These are phyloP conservation scores for Heliocybe sulcata DNA, from an alignment of 1,284 basidiomycete species.

Conservation along the genomic window DNA sequence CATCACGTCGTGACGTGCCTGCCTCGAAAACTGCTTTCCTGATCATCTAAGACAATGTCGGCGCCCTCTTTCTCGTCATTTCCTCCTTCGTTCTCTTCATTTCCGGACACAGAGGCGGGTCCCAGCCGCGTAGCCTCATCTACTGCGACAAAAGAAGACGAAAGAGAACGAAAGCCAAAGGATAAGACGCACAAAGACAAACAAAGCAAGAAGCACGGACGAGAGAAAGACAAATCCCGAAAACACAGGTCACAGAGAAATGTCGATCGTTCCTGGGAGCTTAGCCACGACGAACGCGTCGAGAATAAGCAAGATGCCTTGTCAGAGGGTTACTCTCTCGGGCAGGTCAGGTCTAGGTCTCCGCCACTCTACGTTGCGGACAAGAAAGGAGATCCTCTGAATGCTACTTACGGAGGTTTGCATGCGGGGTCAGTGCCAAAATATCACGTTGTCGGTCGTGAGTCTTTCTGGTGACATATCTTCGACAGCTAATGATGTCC, in stretches of 20 bases:
- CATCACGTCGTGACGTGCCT: background rate
- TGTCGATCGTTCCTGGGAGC: background rate
- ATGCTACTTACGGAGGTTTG: conserved; percentile 63
- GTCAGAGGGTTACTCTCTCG: background rate
- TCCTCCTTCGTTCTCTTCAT: conserved; percentile 13
- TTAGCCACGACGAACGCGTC: background rate
- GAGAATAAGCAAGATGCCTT: conserved; percentile 10
- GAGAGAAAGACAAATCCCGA: background rate
- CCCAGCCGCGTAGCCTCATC: conserved; percentile 3
- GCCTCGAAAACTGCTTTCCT: background rate
- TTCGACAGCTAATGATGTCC: conserved; percentile 42
- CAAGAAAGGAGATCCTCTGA: conserved; percentile 60
- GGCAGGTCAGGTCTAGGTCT: conserved; percentile 9
- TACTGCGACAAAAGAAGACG: background rate
- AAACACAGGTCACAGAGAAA: background rate
- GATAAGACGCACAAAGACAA: conserved; percentile 3
- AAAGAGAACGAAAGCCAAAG: conserved; percentile 3
- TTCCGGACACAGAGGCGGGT: conserved; percentile 11
- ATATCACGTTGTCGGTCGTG: conserved; percentile 54
- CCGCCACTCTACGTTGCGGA: conserved; percentile 53
- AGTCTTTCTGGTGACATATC: conserved; percentile 14
- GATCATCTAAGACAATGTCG: conserved; percentile 5
- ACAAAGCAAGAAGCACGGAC: conserved; percentile 4
- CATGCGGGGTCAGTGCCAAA: conserved; percentile 61
- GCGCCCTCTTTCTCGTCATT: conserved; percentile 15